phyloP scores from a whole-genome alignment of 345 rosid species.

The Sisymbrium altissimum region DNA sequence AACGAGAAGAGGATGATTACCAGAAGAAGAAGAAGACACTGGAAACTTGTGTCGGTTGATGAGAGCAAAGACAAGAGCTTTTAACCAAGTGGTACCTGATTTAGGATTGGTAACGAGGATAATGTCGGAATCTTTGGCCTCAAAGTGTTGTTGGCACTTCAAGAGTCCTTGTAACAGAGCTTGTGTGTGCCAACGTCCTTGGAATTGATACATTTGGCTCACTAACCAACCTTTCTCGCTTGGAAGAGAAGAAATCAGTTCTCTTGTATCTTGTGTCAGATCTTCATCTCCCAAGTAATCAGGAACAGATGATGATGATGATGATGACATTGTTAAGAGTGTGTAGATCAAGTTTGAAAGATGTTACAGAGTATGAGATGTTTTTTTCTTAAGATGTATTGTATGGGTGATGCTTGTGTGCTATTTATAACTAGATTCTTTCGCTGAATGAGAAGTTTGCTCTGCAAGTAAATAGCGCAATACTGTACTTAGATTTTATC shows the following conservation, averaged over 20 bases:
- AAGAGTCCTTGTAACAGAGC: conserved; percentile 22
- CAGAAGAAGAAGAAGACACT: neutral
- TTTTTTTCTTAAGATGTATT: neutral
- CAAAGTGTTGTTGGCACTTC: conserved; percentile 39
- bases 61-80: conserved; percentile 47
- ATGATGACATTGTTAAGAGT: conserved; percentile 2
- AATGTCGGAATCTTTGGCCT: conserved; percentile 42
- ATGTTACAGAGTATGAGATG: neutral
- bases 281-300: conserved; percentile 1
- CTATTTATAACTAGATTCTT: neutral
- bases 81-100: conserved; percentile 63
- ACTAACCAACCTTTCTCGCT: conserved; percentile 43
- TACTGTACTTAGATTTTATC: no score
- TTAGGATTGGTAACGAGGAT: conserved; percentile 49
- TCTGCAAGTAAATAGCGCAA: neutral
- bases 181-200: conserved; percentile 45
- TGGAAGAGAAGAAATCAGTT: conserved; percentile 43
- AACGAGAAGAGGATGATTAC: conserved; percentile 46
- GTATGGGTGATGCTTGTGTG: neutral
- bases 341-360: neutral
- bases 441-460: neutral
- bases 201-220: conserved; percentile 36
- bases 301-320: conserved; percentile 13
- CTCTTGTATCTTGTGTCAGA: conserved; percentile 34
- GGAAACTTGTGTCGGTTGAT: conserved; percentile 34